Evolutionary conservation across 2,329 filamentous ascomycete species (phyloP), one percentile per base, ranked within the genome.

Genomic region (Trichoderma harzianum): DNA sequence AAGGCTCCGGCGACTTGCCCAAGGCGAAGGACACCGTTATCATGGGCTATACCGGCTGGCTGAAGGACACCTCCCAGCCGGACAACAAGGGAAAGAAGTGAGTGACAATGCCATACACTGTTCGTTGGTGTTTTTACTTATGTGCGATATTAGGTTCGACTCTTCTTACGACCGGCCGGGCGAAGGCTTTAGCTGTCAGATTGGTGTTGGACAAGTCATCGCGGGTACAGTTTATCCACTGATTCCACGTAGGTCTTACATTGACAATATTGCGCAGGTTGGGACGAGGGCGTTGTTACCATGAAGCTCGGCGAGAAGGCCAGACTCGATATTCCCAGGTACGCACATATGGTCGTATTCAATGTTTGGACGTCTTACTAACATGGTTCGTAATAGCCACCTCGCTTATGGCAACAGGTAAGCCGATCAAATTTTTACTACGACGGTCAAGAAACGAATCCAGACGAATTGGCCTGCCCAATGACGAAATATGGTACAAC

Each of bases 251-350:
- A 7, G 21, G 8, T 28, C 12, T 47, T 14, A 43, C 53, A 32
- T 32, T 58, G 28, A 58, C 47, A 61, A 6, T 12, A 2, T 12
- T 30, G 28, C 58, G 26, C 60, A 94, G 93, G 90, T 76, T 97
- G 89, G 94, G 94, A 94, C 79, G 91, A 97, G 83, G 95, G 92
- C 76, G 94, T 98, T 68, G 84, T 86, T 64, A 86, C 89, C 79
- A 98, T 99, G 95, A 91, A 91, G 80, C 86, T 97, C 72, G 95
- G 95, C 80, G 95, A 98, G 88, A 95, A 93, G 86, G 91, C 94
- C 69, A 93, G 89, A 66, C 87, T 99, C 75, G 92, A 91, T 76
- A 98, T 98, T 80, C 88, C 91, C 74, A 86, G 55, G 70, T 68
- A 68, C 28, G 24, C 14, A 24, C 39, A 26, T 1, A 14, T 1